Conservation (phyloP, 139 green algal genomes). For the Micromonas pusilla region DNA sequence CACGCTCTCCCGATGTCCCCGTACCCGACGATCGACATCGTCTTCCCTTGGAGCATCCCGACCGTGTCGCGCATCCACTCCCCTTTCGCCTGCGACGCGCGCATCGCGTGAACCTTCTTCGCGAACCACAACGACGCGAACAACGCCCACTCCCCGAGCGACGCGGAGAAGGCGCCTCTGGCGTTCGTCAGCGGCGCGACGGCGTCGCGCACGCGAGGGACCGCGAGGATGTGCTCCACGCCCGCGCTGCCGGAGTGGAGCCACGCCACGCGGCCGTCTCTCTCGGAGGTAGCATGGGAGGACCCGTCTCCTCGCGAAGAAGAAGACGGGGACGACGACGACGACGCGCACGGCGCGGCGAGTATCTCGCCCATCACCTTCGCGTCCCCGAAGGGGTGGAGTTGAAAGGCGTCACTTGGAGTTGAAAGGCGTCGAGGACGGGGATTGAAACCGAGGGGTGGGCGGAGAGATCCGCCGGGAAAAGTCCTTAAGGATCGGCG, state of each 20-base stretch:
- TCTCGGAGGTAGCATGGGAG: conserved; percentile 22
- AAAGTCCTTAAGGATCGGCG: too few species aligned
- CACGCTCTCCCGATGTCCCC: conserved; percentile 59
- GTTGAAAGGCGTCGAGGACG: too few species aligned
- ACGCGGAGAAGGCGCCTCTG: conserved; percentile 68
- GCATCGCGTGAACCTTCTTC: conserved; percentile 58
- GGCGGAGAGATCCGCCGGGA: too few species aligned
- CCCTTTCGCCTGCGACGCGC: conserved; percentile 3
- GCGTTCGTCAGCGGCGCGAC: conserved; percentile 63
- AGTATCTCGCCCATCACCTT: conserved; percentile 46
- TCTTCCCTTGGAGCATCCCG: conserved; percentile 65
- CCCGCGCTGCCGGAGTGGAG: conserved; percentile 62
- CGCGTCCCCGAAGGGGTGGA: conserved; percentile 3
- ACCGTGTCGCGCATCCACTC: conserved; percentile 54
- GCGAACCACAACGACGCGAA: conserved; percentile 69
- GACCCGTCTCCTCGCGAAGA: not conserved
- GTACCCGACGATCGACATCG: conserved; percentile 66
- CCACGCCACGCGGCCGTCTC: conserved; percentile 45
- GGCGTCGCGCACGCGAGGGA: conserved; percentile 45
- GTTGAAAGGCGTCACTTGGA: too few species aligned
- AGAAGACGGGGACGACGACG: too few species aligned
- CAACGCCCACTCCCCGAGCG: conserved; percentile 67
- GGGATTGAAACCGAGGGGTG: too few species aligned
- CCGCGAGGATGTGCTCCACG: conserved; percentile 62
- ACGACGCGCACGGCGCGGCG: not conserved